Evolutionary conservation across 164 flowering plant genomes (phyloP).

Genomic region (Pachysandra terminalis): DNA sequence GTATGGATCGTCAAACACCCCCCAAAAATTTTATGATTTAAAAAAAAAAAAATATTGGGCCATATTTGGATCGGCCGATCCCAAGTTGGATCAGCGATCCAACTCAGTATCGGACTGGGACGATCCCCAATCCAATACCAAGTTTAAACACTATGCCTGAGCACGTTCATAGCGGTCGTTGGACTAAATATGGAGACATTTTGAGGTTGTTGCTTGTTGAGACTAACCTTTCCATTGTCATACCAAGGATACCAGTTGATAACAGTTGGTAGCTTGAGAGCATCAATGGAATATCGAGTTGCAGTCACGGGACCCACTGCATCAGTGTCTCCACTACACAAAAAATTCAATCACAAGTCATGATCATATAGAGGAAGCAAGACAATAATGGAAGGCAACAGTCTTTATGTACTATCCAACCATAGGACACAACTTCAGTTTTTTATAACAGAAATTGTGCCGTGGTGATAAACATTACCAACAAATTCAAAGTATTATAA

Average conservation of each 20-base stretch:
- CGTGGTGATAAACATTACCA: not conserved
- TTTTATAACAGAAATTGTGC: not conserved
- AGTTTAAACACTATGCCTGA: too few relatives aligned
- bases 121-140: too few relatives aligned
- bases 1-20: too few relatives aligned
- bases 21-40: too few relatives aligned
- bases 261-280: constrained; percentile 75
- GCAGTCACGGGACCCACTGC: constrained; percentile 91
- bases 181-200: not conserved
- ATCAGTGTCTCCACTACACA: constrained; percentile 91
- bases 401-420: not conserved
- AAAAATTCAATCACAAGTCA: constrained; percentile 7
- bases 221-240: constrained; percentile 72
- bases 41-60: too few relatives aligned
- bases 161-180: too few relatives aligned
- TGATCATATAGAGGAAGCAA: constrained; percentile 3
- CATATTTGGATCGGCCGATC: too few relatives aligned
- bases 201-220: not conserved
- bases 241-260: constrained; percentile 89
- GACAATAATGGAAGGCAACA: not conserved
- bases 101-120: too few relatives aligned
- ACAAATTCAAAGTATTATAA: too few relatives aligned
- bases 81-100: too few relatives aligned
- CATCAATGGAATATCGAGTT: constrained; percentile 80
- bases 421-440: not conserved